phyloP scores from a whole-genome alignment of 2,329 filamentous ascomycete genomes.

The Pseudopithomyces chartarum region DNA sequence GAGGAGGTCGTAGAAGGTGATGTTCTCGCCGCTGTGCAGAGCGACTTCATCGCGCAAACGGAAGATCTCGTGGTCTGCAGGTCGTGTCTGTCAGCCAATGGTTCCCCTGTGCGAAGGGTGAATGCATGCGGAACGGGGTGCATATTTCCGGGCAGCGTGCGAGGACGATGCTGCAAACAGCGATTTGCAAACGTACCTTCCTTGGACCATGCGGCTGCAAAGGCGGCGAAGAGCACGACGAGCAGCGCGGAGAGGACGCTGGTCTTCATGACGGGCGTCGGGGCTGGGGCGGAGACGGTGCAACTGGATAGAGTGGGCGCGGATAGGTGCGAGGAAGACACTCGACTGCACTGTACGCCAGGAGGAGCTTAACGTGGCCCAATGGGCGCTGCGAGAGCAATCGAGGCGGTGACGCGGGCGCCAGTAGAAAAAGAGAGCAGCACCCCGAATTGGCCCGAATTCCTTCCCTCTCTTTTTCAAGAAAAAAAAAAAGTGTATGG shows the following conservation, averaged over 20 bases:
- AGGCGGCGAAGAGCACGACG: slow-evolving; percentile 70
- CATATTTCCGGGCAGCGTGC: background rate
- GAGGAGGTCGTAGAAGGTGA: slow-evolving; percentile 94
- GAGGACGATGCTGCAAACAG: slow-evolving; percentile 7
- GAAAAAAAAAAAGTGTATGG: too few species aligned
- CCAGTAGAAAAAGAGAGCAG: slow-evolving; percentile 1
- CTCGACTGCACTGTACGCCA: slow-evolving; percentile 36
- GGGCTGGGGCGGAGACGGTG: slow-evolving; percentile 14
- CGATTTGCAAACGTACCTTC: slow-evolving; percentile 63
- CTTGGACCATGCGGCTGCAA: slow-evolving; percentile 82
- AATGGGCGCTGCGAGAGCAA: slow-evolving; percentile 15
- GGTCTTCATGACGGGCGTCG: slow-evolving; percentile 67
- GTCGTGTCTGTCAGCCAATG: slow-evolving; percentile 23
- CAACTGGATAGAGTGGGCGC: slow-evolving; percentile 22
- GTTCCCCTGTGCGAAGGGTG: slow-evolving; percentile 16
- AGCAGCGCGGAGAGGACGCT: slow-evolving; percentile 67
- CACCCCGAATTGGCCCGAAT: background rate
- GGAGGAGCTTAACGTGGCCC: slow-evolving; percentile 32
- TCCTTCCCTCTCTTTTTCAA: background rate
- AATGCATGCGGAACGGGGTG: slow-evolving; percentile 5
- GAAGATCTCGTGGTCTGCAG: slow-evolving; percentile 93
- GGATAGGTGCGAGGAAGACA: slow-evolving; percentile 23
- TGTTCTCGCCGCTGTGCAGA: slow-evolving; percentile 72
- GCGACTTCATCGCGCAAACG: slow-evolving; percentile 86
- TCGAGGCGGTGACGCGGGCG: background rate